Percentiles rank a stretch among this genome's conserved stretches.
These are phyloP conservation scores for Phytophthora ramorum DNA, from an alignment of 352 stramenopile species.

Conservation along the genomic window DNA sequence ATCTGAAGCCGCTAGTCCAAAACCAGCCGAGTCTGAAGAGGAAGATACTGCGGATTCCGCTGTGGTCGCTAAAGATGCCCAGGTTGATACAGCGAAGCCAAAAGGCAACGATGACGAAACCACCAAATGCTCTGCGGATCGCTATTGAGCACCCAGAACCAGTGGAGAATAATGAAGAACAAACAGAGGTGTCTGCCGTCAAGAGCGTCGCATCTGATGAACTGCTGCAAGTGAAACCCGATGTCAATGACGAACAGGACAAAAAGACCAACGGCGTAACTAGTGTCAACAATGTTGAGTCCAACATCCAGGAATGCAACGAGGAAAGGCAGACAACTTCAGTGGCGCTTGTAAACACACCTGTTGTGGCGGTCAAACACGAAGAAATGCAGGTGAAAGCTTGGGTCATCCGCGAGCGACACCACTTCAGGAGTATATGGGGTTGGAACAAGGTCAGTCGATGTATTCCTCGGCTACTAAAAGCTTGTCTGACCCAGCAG, in stretches of 20 bases:
- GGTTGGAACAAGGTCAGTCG: not conserved
- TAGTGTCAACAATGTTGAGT: not conserved
- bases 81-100: not conserved
- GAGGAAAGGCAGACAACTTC: not conserved
- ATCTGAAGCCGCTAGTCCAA: not conserved
- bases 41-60: not conserved
- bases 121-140: not conserved
- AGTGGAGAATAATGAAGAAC: not conserved
- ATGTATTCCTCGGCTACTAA: not conserved
- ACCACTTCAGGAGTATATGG: not conserved
- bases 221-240: not conserved
- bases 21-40: not conserved
- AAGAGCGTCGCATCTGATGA: not conserved
- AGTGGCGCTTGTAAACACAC: not conserved
- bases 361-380: not conserved
- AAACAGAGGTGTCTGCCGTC: not conserved
- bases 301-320: not conserved
- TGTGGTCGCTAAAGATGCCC: not conserved
- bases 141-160: not conserved
- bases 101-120: not conserved
- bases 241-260: not conserved
- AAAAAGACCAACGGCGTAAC: not conserved
- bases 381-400: not conserved
- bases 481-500: constrained; percentile 1
- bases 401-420: not conserved